Percentiles rank a stretch among this genome's conserved stretches.
Conservation (phyloP, 352 stramenopile genomes). For the Phytophthora sansomeana region DNA sequence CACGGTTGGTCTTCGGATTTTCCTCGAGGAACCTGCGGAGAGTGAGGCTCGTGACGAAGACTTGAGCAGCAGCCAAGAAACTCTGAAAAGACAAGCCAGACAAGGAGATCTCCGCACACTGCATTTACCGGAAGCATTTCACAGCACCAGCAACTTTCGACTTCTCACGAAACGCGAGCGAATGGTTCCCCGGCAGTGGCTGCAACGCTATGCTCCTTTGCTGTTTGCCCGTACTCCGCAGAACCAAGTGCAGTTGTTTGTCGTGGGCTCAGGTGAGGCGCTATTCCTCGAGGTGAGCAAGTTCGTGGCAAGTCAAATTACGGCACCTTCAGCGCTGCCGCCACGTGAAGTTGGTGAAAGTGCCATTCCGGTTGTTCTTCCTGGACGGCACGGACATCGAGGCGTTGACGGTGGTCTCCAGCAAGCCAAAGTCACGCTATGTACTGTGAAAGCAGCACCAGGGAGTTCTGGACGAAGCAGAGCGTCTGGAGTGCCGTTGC, state of each 20-base stretch:
- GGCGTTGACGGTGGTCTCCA: constrained; percentile 31
- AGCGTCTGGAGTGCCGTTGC: constrained; percentile 12
- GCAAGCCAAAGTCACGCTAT: constrained; percentile 78
- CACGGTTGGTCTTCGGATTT: constrained; percentile 60
- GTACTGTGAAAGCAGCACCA: constrained; percentile 65
- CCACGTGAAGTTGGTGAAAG: constrained; percentile 50
- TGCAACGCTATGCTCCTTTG: constrained; percentile 40
- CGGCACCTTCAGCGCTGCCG: constrained; percentile 43
- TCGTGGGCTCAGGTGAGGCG: constrained; percentile 75
- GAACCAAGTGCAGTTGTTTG: constrained; percentile 83
- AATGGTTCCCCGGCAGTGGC: constrained; percentile 56
- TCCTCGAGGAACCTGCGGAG: constrained; percentile 44
- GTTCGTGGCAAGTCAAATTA: constrained; percentile 69
- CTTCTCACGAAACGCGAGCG: constrained; percentile 55
- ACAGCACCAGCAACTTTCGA: constrained; percentile 61
- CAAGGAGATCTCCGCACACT: constrained; percentile 11
- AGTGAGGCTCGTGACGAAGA: constrained; percentile 21
- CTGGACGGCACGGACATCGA: constrained; percentile 9
- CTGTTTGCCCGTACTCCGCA: constrained; percentile 61
- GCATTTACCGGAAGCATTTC: constrained; percentile 43
- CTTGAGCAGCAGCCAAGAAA: constrained; percentile 14
- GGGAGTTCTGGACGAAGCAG: constrained; percentile 15
- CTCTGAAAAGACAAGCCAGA: constrained; percentile 8
- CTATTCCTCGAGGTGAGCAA: constrained; percentile 76
- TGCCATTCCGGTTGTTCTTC: constrained; percentile 51